Percentiles rank a stretch among this genome's conserved stretches.
Evolutionary conservation across 768 basidiomycete genomes (phyloP).

Genomic region (Infundibulicybe gibba): DNA sequence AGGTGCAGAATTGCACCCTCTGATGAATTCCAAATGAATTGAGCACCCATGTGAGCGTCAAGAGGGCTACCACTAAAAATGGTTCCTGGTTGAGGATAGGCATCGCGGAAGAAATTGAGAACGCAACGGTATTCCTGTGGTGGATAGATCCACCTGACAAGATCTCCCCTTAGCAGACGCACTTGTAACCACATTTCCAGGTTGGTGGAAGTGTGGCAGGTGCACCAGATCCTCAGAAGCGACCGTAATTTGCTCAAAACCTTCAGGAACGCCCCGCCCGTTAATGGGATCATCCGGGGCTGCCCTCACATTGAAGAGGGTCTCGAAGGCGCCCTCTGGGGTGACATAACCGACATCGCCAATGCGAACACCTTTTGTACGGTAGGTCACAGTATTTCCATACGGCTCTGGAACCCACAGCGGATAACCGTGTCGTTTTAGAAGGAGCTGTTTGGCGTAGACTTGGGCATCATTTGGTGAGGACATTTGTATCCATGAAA

Average conservation of each 20-base stretch:
- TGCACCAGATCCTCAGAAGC: slow-evolving; percentile 9
- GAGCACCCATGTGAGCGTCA: slow-evolving; percentile 2
- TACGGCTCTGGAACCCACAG: slow-evolving; percentile 28
- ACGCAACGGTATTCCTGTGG: slow-evolving; percentile 7
- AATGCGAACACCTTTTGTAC: slow-evolving; percentile 15
- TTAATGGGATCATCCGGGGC: slow-evolving; percentile 11
- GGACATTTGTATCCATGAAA: slow-evolving; percentile 2
- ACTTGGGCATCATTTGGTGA: slow-evolving; percentile 8
- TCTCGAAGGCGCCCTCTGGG: slow-evolving; percentile 16
- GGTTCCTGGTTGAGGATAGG: background rate
- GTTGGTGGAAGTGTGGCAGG: slow-evolving; percentile 7
- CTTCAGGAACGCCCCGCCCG: slow-evolving; percentile 10
- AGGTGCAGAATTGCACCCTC: slow-evolving; percentile 10
- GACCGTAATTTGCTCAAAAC: slow-evolving; percentile 8
- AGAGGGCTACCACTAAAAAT: slow-evolving; percentile 1
- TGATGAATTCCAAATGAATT: slow-evolving; percentile 10
- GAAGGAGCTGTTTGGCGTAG: slow-evolving; percentile 10
- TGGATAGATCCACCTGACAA: slow-evolving; percentile 4
- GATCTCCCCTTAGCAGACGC: slow-evolving; percentile 3
- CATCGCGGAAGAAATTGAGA: background rate
- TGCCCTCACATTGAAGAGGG: slow-evolving; percentile 14
- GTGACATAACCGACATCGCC: slow-evolving; percentile 19
- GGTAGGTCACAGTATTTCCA: slow-evolving; percentile 13
- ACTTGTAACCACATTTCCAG: slow-evolving; percentile 3
- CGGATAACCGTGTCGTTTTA: slow-evolving; percentile 24